Evolutionary conservation across 1,139 yeast species (phyloP).

Genomic region (Pichia sp.): DNA sequence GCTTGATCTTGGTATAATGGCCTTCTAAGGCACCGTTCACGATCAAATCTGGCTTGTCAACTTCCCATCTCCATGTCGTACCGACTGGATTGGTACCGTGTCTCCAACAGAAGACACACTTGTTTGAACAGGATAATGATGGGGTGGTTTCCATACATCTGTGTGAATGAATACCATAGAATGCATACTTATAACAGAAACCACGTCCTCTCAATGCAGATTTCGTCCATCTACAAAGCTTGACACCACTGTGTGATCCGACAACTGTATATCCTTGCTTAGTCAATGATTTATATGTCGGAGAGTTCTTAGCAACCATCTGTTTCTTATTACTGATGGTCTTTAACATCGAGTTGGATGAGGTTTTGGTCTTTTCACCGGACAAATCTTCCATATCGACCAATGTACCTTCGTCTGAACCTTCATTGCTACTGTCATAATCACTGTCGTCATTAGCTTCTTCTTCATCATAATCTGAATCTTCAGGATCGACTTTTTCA

Average conservation of each 20-base stretch:
- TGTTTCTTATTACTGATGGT: slow-evolving; percentile 45
- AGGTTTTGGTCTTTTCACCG: background rate
- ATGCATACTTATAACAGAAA: slow-evolving; percentile 89
- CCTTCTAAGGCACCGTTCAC: slow-evolving; percentile 85
- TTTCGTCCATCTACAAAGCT: slow-evolving; percentile 95
- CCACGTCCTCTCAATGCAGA: slow-evolving; percentile 94
- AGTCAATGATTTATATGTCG: slow-evolving; percentile 83
- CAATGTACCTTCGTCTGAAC: slow-evolving; percentile 38
- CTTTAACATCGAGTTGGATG: slow-evolving; percentile 23
- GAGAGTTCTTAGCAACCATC: slow-evolving; percentile 90
- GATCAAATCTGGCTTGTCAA: slow-evolving; percentile 83
- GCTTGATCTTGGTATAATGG: slow-evolving; percentile 88
- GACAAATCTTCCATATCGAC: slow-evolving; percentile 83
- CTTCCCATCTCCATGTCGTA: slow-evolving; percentile 95
- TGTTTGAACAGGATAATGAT: slow-evolving; percentile 87
- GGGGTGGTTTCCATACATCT: slow-evolving; percentile 97
- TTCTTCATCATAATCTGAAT: slow-evolving; percentile 36
- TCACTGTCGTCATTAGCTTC: slow-evolving; percentile 1
- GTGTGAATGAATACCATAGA: slow-evolving; percentile 87
- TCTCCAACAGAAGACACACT: slow-evolving; percentile 97
- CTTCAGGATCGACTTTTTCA: slow-evolving; percentile 46
- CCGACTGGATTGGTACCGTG: slow-evolving; percentile 98
- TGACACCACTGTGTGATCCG: slow-evolving; percentile 94
- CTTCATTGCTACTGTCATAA: slow-evolving; percentile 17
- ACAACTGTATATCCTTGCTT: slow-evolving; percentile 93